Percentiles rank a stretch among this genome's conserved stretches.
These are phyloP conservation scores for Aristolochia fimbriata DNA, from an alignment of 164 flowering plant genomes.

Conservation along the genomic window DNA sequence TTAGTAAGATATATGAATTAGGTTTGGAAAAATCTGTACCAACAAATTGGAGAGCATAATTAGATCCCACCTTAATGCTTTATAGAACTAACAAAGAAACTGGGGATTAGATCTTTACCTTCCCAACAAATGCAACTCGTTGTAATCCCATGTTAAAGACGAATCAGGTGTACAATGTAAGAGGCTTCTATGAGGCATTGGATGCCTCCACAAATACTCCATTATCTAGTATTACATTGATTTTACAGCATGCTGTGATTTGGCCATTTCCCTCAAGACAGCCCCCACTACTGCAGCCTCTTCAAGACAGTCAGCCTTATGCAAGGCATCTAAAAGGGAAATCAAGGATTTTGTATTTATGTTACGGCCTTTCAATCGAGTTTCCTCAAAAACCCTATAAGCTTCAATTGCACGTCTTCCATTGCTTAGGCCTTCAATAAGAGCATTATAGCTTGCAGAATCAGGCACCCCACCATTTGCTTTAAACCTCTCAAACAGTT, in stretches of 20 bases:
- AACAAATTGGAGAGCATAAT: too few species aligned
- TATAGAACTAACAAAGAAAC: too few species aligned
- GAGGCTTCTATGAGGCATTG: too few species aligned
- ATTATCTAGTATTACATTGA: constrained; percentile 2
- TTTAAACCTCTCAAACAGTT: constrained; percentile 61
- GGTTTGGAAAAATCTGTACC: too few species aligned
- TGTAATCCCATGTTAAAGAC: too few species aligned
- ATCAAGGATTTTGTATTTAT: constrained; percentile 66
- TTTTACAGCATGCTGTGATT: constrained; percentile 71
- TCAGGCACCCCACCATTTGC: constrained; percentile 70
- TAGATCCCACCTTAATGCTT: too few species aligned
- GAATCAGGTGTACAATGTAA: too few species aligned
- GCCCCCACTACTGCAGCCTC: constrained; percentile 94
- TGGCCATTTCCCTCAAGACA: constrained; percentile 69
- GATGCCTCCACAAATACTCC: too few species aligned
- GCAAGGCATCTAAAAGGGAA: constrained; percentile 70
- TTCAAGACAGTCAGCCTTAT: constrained; percentile 77
- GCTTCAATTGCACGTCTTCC: constrained; percentile 64
- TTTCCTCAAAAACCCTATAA: constrained; percentile 65
- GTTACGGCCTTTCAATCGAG: constrained; percentile 53
- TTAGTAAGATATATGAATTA: too few species aligned
- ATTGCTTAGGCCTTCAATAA: constrained; percentile 71
- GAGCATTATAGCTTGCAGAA: constrained; percentile 67
- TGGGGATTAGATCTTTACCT: too few species aligned
- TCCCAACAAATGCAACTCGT: too few species aligned